These are phyloP conservation scores for Spiromastix sp. DNA, from an alignment of 2,329 filamentous ascomycete species.

Conservation along the genomic window DNA sequence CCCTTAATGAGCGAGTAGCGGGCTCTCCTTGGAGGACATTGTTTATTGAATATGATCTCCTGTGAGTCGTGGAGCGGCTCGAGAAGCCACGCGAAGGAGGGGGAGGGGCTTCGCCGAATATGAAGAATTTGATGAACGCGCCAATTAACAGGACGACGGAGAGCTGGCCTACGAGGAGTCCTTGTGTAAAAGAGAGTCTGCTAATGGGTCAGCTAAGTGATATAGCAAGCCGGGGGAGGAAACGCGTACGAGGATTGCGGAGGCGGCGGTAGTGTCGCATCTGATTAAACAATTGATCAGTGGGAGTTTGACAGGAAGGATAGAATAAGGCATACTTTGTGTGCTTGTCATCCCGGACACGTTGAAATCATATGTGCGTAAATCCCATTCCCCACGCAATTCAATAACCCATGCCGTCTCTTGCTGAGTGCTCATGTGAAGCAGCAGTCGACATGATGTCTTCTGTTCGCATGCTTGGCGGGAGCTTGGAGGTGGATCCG, in stretches of 20 bases:
- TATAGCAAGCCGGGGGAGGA: neutral
- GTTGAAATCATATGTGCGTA: no score
- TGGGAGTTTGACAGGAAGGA: no score
- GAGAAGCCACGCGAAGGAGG: constrained; percentile 68
- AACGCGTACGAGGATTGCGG: constrained; percentile 9
- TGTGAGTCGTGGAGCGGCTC: constrained; percentile 67
- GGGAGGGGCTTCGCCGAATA: constrained; percentile 87
- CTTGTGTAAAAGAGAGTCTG: constrained; percentile 85
- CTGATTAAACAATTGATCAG: neutral
- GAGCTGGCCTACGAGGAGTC: constrained; percentile 84
- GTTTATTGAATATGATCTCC: constrained; percentile 57
- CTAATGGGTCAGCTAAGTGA: neutral
- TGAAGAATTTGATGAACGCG: constrained; percentile 99
- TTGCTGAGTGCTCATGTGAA: no score
- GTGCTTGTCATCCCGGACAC: no score
- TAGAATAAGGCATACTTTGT: no score
- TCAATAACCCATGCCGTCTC: no score
- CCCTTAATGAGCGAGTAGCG: constrained; percentile 35
- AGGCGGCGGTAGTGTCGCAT: constrained; percentile 3
- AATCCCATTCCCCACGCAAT: no score
- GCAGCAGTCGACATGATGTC: no score
- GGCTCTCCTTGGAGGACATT: constrained; percentile 26
- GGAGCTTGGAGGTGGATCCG: no score
- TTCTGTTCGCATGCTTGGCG: no score
- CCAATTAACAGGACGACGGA: constrained; percentile 85